Percentiles rank a stretch among this genome's conserved stretches.
These are phyloP conservation scores for Citrus inodora DNA, from an alignment of 345 rosid genomes.

Conservation along the genomic window DNA sequence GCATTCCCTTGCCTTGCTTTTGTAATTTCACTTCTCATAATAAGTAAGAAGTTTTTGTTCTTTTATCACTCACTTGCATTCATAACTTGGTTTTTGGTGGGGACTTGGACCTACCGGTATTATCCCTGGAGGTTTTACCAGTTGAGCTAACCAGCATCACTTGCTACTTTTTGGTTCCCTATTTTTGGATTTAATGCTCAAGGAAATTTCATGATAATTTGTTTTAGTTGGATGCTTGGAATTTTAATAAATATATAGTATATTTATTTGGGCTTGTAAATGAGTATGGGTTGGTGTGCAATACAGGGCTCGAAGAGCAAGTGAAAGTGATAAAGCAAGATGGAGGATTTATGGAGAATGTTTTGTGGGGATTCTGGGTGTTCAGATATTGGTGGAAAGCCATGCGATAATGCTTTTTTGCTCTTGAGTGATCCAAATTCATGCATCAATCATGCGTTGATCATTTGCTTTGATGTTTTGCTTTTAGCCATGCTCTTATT, in stretches of 20 bases:
- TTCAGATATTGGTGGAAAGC: slow-evolving; percentile 17
- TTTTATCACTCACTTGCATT: too few relatives aligned
- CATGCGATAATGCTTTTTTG: slow-evolving; percentile 17
- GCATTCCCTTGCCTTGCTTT: neutral
- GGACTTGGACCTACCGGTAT: too few relatives aligned
- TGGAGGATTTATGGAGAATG: slow-evolving; percentile 44
- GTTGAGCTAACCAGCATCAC: neutral
- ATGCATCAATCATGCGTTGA: slow-evolving; percentile 47
- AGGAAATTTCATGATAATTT: neutral
- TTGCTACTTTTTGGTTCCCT: neutral
- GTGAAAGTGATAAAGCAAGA: slow-evolving; percentile 17
- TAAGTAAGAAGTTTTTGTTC: neutral
- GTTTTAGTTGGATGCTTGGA: neutral
- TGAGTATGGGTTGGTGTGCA: neutral
- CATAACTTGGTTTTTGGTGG: neutral
- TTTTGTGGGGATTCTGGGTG: slow-evolving; percentile 55
- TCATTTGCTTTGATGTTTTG: slow-evolving; percentile 45
- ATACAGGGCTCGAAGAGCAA: neutral
- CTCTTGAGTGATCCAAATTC: slow-evolving; percentile 33
- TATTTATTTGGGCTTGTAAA: neutral
- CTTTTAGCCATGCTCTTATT: slow-evolving; percentile 47
- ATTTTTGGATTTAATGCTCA: neutral
- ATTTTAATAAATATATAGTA: neutral
- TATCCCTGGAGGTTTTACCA: neutral
- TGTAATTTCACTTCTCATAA: neutral